Conservation (phyloP, 495 filamentous ascomycete species). For the Aspergillus wentii region DNA sequence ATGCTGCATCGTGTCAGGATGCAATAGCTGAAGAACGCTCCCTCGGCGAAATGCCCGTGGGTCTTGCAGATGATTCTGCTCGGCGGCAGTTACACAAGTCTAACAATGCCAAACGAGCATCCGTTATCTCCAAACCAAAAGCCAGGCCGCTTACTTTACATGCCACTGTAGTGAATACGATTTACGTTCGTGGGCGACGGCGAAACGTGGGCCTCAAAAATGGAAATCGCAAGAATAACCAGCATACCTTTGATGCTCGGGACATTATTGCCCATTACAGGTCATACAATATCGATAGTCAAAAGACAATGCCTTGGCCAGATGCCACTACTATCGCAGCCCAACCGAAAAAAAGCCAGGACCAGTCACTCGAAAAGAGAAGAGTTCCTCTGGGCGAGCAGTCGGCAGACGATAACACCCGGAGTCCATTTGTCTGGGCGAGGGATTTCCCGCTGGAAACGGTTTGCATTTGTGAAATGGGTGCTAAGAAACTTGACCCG, state of each 20-base stretch:
- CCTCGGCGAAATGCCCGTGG: conserved; percentile 6
- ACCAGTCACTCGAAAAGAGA: neutral
- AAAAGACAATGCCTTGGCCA: conserved; percentile 14
- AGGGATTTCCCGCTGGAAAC: conserved; percentile 54
- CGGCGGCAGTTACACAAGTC: neutral
- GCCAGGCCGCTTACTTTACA: conserved; percentile 68
- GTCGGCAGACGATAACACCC: neutral
- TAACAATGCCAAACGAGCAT: too few species aligned
- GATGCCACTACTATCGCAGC: neutral
- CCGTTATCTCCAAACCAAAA: conserved; percentile 22
- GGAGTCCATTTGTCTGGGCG: conserved; percentile 52
- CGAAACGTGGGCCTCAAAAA: conserved; percentile 22
- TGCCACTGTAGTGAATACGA: conserved; percentile 83
- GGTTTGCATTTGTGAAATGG: conserved; percentile 73
- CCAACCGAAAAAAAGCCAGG: too few species aligned
- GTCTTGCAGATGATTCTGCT: conserved; percentile 2
- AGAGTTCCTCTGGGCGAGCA: neutral
- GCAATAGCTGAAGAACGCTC: neutral
- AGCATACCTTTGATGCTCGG: conserved; percentile 36
- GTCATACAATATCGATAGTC: conserved; percentile 29
- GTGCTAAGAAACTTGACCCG: conserved; percentile 55
- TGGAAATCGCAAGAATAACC: conserved; percentile 24
- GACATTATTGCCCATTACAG: conserved; percentile 23
- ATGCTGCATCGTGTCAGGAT: too few species aligned
- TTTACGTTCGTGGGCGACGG: conserved; percentile 56